Percentiles rank a stretch among this genome's conserved stretches.
Evolutionary conservation across 2,329 filamentous ascomycete species (phyloP).

Genomic region (Colletotrichum orbiculare): DNA sequence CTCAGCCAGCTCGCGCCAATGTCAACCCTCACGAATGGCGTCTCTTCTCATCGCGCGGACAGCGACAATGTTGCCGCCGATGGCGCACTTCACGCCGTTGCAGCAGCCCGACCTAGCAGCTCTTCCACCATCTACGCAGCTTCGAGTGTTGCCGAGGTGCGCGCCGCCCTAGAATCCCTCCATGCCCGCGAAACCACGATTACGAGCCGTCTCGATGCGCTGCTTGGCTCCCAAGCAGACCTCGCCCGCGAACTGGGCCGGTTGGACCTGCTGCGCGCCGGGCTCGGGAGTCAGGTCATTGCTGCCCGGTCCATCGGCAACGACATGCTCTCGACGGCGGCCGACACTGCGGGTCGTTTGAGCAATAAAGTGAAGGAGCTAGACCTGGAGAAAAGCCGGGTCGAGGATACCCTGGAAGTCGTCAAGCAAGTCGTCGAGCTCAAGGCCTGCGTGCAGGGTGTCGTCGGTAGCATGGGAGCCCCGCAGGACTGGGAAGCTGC

Average conservation of each 20-base stretch:
- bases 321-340: slow-evolving; percentile 89
- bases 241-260: slow-evolving; percentile 87
- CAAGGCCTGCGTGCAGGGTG: slow-evolving; percentile 94
- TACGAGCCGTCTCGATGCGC: slow-evolving; percentile 77
- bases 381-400: slow-evolving; percentile 90
- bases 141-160: slow-evolving; percentile 81
- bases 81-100: slow-evolving; percentile 24
- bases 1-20: slow-evolving; percentile 55
- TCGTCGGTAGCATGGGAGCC: slow-evolving; percentile 95
- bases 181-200: slow-evolving; percentile 81
- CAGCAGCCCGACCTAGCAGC: slow-evolving; percentile 23
- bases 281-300: slow-evolving; percentile 87
- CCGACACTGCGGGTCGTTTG: slow-evolving; percentile 85
- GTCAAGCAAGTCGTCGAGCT: slow-evolving; percentile 97
- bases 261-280: slow-evolving; percentile 88
- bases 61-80: slow-evolving; percentile 44
- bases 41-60: slow-evolving; percentile 46
- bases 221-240: slow-evolving; percentile 86
- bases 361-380: slow-evolving; percentile 88
- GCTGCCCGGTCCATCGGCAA: slow-evolving; percentile 86
- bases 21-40: slow-evolving; percentile 60
- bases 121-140: slow-evolving; percentile 71
- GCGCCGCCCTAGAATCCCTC: slow-evolving; percentile 78
- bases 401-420: slow-evolving; percentile 89
- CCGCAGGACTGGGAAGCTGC: slow-evolving; percentile 99